Percentiles rank a stretch among this genome's conserved stretches.
phyloP scores from a whole-genome alignment of 2,329 filamentous ascomycete species.

The Colletotrichum ledebouriae region DNA sequence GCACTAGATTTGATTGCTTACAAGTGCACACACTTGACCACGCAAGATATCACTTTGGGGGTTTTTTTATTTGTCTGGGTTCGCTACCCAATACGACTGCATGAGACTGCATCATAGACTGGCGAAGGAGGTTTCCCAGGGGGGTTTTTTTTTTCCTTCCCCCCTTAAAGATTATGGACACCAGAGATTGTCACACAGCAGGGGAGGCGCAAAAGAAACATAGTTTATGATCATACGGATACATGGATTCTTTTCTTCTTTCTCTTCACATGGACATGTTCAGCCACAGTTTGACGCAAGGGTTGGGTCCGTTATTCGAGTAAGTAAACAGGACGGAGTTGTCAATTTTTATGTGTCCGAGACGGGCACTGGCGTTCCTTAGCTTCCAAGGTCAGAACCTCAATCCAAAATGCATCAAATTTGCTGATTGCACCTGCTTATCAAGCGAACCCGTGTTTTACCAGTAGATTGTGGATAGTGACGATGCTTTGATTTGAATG shows the following conservation, averaged over 20 bases:
- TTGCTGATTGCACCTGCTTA: not conserved
- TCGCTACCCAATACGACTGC: slow-evolving; percentile 29
- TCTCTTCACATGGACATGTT: slow-evolving; percentile 6
- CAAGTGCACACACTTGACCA: slow-evolving; percentile 13
- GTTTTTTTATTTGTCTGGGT: not conserved
- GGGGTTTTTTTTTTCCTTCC: not conserved
- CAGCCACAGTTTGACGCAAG: not conserved
- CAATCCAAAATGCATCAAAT: too few species aligned
- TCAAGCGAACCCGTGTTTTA: slow-evolving; percentile 2
- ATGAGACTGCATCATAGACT: slow-evolving; percentile 44
- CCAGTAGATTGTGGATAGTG: not conserved
- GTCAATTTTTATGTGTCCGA: not conserved
- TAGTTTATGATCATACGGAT: not conserved
- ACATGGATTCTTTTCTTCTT: slow-evolving; percentile 8
- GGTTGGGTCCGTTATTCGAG: not conserved
- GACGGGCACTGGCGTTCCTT: not conserved
- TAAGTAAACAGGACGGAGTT: slow-evolving; percentile 5
- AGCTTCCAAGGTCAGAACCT: not conserved
- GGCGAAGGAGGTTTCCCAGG: slow-evolving; percentile 40
- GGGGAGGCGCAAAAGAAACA: slow-evolving; percentile 6
- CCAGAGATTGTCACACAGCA: not conserved
- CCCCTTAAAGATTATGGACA: not conserved
- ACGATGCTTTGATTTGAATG: slow-evolving; percentile 12
- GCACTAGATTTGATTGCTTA: slow-evolving; percentile 47
- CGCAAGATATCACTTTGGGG: slow-evolving; percentile 24